Base-by-base conservation (phyloP, 345 rosid species). In the Populus euphratica region DNA sequence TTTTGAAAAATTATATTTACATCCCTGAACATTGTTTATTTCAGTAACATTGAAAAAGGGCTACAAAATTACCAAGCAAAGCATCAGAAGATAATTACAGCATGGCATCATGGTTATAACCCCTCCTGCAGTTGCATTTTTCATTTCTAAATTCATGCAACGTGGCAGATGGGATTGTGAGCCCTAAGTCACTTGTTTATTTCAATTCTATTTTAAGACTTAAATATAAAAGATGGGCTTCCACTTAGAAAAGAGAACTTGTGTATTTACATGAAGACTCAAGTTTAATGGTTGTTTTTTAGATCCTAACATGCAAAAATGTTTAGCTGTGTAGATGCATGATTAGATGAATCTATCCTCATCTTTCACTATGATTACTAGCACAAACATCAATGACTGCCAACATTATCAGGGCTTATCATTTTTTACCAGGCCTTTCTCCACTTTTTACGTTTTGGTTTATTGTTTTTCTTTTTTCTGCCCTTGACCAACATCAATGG, bases 401-500 rank as follows among this genome's bases (percentile, higher is more conserved):
- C 16, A 18, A 39, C 64, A 59, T 59, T 59, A 59, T 59, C 16
- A 59, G 64, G 63, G 73, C 44, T 61, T n/a, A 31, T 17, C 27
- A 23, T n/a, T 14, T 25, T 56, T 29, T 56, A 4, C 17, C 50
- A 59, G 4, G 47, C 67, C 73, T 67, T 20, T 50, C 50, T 72
- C 25, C 23, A 17, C 63, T 5, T n/a, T 23, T 20, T 62, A 31
- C 5, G 18, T 21, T 70, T 71, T 70, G 49, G 43, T 27, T 8
- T 33, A 14, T 35, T 38, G 5, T 70, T 62, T 50, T 64, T 21
- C 13, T 5, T 62, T 73, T 73, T 73, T 81, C 31, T 69, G 56
- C 52, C 21, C 56, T 36, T 36, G 64, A 50, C 6, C 33, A 69
- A 75, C 71, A 50, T 78, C 29, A 36, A 79, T 68, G 52, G 61